phyloP scores from a whole-genome alignment of 225 moss, liverwort and hornwort genomes.

The Antitrichia curtipendula region DNA sequence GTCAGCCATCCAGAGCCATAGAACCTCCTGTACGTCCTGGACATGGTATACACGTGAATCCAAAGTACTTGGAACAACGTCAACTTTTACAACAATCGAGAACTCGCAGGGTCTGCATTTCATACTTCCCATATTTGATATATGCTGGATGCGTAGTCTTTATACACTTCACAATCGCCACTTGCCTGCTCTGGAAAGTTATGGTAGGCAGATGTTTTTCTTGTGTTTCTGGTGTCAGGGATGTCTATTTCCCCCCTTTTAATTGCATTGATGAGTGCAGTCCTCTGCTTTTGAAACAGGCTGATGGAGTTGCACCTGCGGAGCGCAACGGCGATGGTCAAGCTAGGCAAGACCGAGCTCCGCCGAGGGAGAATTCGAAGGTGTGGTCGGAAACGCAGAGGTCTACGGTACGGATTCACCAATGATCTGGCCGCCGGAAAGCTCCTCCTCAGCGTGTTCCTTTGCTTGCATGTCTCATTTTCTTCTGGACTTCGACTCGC shows the following conservation, averaged over 20 bases:
- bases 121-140: slow-evolving; percentile 4
- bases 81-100: slow-evolving; percentile 76
- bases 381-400: slow-evolving; percentile 59
- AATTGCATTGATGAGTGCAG: neutral
- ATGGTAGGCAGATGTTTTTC: neutral
- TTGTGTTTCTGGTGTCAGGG: neutral
- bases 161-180: neutral
- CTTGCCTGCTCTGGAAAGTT: neutral
- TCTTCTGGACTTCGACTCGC: neutral
- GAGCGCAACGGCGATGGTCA: slow-evolving; percentile 55
- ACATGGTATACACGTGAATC: slow-evolving; percentile 96
- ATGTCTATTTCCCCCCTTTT: neutral
- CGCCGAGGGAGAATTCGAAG: slow-evolving; percentile 46
- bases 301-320: slow-evolving; percentile 27
- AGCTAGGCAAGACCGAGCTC: slow-evolving; percentile 29
- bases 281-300: slow-evolving; percentile 19
- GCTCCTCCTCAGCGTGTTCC: neutral
- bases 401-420: slow-evolving; percentile 26
- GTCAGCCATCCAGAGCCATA: slow-evolving; percentile 32
- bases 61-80: slow-evolving; percentile 87
- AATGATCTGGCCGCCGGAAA: neutral
- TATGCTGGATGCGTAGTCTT: neutral
- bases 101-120: slow-evolving; percentile 68
- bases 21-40: slow-evolving; percentile 75
- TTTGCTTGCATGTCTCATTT: neutral